Conservation (phyloP, 257 asterid species). For the Nyctanthes arbortristis region DNA sequence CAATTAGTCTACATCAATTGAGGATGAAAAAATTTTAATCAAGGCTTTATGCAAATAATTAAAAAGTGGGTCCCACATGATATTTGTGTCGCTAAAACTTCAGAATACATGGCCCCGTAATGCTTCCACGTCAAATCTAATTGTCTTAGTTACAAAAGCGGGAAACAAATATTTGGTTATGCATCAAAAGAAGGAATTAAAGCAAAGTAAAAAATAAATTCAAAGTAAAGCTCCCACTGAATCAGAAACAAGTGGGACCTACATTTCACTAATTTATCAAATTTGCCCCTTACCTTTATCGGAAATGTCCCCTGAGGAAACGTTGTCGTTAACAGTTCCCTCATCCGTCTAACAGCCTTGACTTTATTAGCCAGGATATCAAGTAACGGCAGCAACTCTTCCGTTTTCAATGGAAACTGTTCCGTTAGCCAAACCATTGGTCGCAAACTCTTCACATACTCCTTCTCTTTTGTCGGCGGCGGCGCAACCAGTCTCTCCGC, state of each 20-base stretch:
- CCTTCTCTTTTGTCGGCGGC: slow-evolving; percentile 88
- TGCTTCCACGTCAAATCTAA: slow-evolving; percentile 32
- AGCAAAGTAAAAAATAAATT: slow-evolving; percentile 29
- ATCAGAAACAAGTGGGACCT: too few relatives aligned
- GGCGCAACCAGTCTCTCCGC: slow-evolving; percentile 50
- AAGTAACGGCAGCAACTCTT: slow-evolving; percentile 86
- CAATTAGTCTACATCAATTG: neutral
- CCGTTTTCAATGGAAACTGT: slow-evolving; percentile 86
- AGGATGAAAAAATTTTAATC: neutral
- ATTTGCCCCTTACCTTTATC: slow-evolving; percentile 76
- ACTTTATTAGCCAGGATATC: slow-evolving; percentile 86
- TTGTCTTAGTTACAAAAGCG: slow-evolving; percentile 25
- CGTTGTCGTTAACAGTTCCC: slow-evolving; percentile 94
- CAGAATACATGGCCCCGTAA: slow-evolving; percentile 23
- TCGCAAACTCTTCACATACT: slow-evolving; percentile 67
- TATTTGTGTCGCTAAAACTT: neutral
- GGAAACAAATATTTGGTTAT: slow-evolving; percentile 29
- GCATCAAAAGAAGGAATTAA: slow-evolving; percentile 68
- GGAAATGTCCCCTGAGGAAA: slow-evolving; percentile 89
- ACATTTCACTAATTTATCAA: too few relatives aligned
- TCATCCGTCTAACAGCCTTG: slow-evolving; percentile 88
- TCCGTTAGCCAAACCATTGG: slow-evolving; percentile 93
- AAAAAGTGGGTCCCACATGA: slow-evolving; percentile 6
- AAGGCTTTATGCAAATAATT: neutral
- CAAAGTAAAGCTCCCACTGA: slow-evolving; percentile 37